Evolutionary conservation across 495 filamentous ascomycete species (phyloP), one percentile per base, ranked within the genome.

Genomic region (Letharia columbiana): DNA sequence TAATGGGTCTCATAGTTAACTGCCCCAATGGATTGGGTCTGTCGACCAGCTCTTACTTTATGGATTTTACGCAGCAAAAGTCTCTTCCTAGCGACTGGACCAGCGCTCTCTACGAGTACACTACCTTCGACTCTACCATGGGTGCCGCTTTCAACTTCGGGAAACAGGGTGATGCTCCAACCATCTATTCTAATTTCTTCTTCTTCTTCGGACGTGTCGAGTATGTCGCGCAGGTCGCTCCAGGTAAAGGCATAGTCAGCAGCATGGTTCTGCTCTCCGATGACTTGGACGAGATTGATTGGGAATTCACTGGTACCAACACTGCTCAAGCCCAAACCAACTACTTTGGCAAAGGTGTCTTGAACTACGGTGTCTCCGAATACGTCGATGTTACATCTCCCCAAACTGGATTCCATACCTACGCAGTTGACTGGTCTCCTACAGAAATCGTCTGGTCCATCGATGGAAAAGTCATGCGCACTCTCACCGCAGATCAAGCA

Each of bases 231-330:
- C 87, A 92, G 78, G 85, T 88, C 13, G 84, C 91, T 11, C 76
- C 77, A 8, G 91, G 91, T 28, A 78, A 76, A 20, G 91, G 91
- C 67, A 86, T 96, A 66, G 85, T 95, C 73, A 83, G 88, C 78
- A 90, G 86, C 18, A 81, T 93, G 62, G 90, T 97, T 10, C 76
- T 98, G 60, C 85, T 93, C 72, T 96, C 92, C 6, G 92, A 96
- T 76, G 84, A 86, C 68, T 82, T 96, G n/a, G 94, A 98, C 75
- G 94, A 98, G 79, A 89, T 98, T 72, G 94, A 97, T 77, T 92
- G 91, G 85, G 86, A 91, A 75, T 86, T 89, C 70, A 77, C 88
- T 54, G 89, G 90, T 62, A 82, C 82, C n/a, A 81, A 87, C 70
- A 75, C 78, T 52, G 80, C 71, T 63, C 76, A 87, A 66, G 87